Conservation (phyloP, 768 basidiomycete genomes). For the Termitomyces sp. region DNA sequence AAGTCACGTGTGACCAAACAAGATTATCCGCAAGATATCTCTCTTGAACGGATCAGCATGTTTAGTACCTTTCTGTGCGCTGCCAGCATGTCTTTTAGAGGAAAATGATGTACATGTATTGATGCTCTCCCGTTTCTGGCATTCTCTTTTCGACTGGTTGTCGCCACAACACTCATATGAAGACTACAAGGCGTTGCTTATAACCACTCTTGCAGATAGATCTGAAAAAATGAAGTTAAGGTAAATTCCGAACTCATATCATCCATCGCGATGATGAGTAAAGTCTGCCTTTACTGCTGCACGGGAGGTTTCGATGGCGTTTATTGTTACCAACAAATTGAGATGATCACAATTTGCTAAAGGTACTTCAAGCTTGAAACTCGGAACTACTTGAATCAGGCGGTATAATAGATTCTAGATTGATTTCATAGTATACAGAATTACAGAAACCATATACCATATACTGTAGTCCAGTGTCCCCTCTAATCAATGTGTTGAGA, state of each 20-base stretch:
- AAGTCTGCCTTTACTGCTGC: neutral
- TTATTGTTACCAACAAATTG: neutral
- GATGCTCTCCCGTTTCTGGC: neutral
- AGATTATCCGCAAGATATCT: too few species aligned
- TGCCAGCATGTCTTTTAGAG: neutral
- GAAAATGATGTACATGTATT: neutral
- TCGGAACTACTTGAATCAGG: too few species aligned
- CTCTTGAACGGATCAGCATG: too few species aligned
- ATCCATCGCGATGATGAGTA: neutral
- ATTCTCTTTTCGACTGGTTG: too few species aligned
- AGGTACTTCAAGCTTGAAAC: neutral
- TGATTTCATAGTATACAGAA: neutral
- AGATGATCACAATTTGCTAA: neutral
- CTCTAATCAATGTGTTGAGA: constrained; percentile 17
- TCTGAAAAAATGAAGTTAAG: too few species aligned
- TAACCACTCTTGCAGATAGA: too few species aligned
- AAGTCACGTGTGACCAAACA: neutral
- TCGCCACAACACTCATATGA: too few species aligned
- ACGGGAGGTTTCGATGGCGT: neutral
- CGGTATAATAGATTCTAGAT: neutral
- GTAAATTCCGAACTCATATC: neutral
- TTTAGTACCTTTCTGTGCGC: neutral
- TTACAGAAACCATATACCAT: neutral
- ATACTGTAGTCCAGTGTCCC: neutral
- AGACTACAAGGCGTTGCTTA: too few species aligned